Percentiles rank a stretch among this genome's conserved stretches.
Evolutionary conservation across 108 stramenopile genomes (phyloP).

Genomic region (Conticribra guillardii): DNA sequence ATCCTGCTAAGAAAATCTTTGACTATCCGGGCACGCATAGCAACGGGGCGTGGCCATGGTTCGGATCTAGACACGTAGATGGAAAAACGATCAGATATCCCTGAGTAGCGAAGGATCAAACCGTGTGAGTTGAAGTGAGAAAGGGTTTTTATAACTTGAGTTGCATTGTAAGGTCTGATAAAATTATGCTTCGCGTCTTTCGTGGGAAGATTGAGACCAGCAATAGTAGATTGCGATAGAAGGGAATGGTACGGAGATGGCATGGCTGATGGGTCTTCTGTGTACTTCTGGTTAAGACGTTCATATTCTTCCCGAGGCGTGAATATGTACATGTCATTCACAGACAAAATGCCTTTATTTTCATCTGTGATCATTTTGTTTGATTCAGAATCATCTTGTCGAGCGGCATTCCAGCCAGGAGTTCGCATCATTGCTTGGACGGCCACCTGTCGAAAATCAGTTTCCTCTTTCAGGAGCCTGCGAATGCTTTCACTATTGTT

Average conservation of each 20-base stretch:
- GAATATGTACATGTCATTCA: neutral
- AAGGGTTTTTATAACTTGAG: conserved; percentile 1
- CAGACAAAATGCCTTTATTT: no score
- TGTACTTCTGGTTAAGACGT: neutral
- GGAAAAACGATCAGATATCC: neutral
- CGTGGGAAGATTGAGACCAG: no score
- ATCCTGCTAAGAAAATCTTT: neutral
- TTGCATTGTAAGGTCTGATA: neutral
- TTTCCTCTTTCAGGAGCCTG: no score
- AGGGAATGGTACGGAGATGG: neutral
- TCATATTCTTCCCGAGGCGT: neutral
- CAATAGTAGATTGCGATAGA: no score
- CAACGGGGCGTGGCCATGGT: no score
- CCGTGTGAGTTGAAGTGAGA: neutral
- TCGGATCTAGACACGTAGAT: no score
- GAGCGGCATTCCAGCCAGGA: neutral
- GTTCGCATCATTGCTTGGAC: conserved; percentile 4
- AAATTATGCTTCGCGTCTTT: no score
- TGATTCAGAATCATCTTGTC: neutral
- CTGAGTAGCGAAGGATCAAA: conserved; percentile 7
- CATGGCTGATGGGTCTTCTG: neutral
- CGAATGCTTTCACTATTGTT: no score
- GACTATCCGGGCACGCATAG: no score
- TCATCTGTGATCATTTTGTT: no score
- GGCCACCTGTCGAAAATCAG: conserved; percentile 1